Evolutionary conservation across 371 early-diverging fungal genomes (phyloP), one percentile per base, ranked within the genome.

Genomic region (Sporodiniella umbellata): DNA sequence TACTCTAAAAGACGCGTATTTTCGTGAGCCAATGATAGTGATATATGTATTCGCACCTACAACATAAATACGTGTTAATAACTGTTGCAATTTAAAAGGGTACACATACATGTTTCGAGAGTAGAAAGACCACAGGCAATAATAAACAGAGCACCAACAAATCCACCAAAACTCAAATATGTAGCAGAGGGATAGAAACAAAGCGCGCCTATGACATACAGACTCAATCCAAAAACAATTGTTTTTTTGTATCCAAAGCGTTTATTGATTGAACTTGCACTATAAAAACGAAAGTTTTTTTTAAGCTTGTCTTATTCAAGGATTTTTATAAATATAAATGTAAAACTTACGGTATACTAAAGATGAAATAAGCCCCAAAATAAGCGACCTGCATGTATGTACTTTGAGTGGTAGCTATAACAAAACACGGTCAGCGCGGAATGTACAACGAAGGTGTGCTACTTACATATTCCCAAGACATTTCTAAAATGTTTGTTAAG

Each of bases 371-470:
- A 14, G 72, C 76, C 31, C 76, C 76, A 51, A 72, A 76, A 33
- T 76, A 76, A 2, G 76, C 72, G 4, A 76, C 72, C 49, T 76
- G 76, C 66, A 76, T 67, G 45, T 62, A 65, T 0, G 76, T 72
- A 10, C 70, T 72, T 39, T 76, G 56, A 5, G 73, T 72, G 0
- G 73, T 72, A 21, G 67, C 73, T n/a, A n/a, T 72, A 47, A 33
- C 12, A 33, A 39, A 11, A 11, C 26, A 28, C 15, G 17, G 24
- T 39, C 10, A 30, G 23, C 26, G 19, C 21, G 3, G 6, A 11
- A 30, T 11, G 15, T 6, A 33, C 11, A 18, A 5, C 14, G 33
- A 8, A 17, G 19, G n/a, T n/a, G n/a, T n/a, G 37, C 17, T 2
- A 59, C 66, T 58, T 70, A 69, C 67, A 58, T 31, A 75, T 59